Evolutionary conservation across 163 green algal species (phyloP).

Genomic region (Prototheca wickerhamii): DNA sequence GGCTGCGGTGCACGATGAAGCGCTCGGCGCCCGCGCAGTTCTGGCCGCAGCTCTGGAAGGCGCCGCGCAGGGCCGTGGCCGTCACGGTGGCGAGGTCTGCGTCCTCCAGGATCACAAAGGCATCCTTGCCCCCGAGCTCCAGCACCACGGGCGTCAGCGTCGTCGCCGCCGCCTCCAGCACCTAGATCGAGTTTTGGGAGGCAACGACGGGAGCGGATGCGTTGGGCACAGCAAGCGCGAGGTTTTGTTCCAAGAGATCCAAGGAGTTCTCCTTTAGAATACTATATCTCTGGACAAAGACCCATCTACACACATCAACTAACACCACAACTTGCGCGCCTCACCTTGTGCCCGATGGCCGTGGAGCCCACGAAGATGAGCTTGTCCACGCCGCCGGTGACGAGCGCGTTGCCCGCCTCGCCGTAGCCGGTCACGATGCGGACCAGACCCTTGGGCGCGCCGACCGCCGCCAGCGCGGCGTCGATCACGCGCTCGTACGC

Average conservation of each 20-base stretch:
- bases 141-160: conserved; percentile 87
- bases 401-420: conserved; percentile 81
- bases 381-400: conserved; percentile 69
- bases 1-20: conserved; percentile 80
- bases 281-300: neutral
- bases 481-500: conserved; percentile 78
- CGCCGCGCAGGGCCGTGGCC: conserved; percentile 72
- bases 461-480: conserved; percentile 65
- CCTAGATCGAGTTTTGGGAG: conserved; percentile 11
- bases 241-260: too few relatives aligned
- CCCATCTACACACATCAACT: neutral
- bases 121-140: conserved; percentile 96
- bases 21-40: conserved; percentile 94
- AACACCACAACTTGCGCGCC: neutral
- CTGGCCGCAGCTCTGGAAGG: conserved; percentile 89
- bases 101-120: conserved; percentile 89
- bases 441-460: conserved; percentile 80
- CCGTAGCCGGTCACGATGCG: conserved; percentile 89
- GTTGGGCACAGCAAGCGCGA: neutral
- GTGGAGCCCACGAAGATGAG: conserved; percentile 81
- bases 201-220: neutral
- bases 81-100: conserved; percentile 58
- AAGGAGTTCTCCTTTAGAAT: too few relatives aligned
- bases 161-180: conserved; percentile 78
- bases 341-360: conserved; percentile 46